A percentile compares a stretch with the other conserved stretches of the same genome.
phyloP scores from a whole-genome alignment of 2,329 filamentous ascomycete species.

The Verticillium isaacii region DNA sequence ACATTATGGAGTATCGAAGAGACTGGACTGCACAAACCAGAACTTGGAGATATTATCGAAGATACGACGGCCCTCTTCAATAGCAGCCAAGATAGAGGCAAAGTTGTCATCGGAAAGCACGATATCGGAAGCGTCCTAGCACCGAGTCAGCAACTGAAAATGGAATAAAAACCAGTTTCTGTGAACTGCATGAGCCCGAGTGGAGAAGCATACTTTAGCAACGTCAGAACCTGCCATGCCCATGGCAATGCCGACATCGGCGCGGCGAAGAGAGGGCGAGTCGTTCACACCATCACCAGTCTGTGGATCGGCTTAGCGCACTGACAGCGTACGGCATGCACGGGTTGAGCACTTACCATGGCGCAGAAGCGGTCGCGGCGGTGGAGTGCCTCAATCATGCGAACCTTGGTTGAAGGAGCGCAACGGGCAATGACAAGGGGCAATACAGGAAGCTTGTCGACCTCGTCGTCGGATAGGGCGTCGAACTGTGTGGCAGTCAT shows the following conservation, averaged over 20 bases:
- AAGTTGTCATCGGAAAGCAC: conserved; percentile 65
- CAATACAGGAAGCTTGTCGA: conserved; percentile 53
- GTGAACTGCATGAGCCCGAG: not conserved
- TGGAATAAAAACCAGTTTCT: not conserved
- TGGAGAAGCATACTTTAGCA: conserved; percentile 32
- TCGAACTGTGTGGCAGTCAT: conserved; percentile 59
- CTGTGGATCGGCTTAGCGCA: conserved; percentile 16
- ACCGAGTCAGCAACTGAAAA: not conserved
- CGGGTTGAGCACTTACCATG: conserved; percentile 28
- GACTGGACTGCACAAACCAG: conserved; percentile 14
- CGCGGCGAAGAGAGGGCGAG: conserved; percentile 56
- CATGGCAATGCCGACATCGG: conserved; percentile 65
- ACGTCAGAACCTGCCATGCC: conserved; percentile 59
- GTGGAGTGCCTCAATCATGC: conserved; percentile 60
- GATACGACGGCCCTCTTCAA: conserved; percentile 60
- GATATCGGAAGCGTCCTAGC: conserved; percentile 52
- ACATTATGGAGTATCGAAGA: not conserved
- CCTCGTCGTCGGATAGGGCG: conserved; percentile 51
- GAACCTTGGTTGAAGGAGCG: conserved; percentile 60
- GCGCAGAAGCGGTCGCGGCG: conserved; percentile 55
- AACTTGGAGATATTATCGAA: conserved; percentile 66
- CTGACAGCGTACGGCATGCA: not conserved
- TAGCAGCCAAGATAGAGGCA: conserved; percentile 57
- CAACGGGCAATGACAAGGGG: conserved; percentile 61
- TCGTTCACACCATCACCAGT: conserved; percentile 65